These are phyloP conservation scores for Rhodotorula sphaerocarpa DNA, from an alignment of 768 basidiomycete genomes.

Conservation along the genomic window DNA sequence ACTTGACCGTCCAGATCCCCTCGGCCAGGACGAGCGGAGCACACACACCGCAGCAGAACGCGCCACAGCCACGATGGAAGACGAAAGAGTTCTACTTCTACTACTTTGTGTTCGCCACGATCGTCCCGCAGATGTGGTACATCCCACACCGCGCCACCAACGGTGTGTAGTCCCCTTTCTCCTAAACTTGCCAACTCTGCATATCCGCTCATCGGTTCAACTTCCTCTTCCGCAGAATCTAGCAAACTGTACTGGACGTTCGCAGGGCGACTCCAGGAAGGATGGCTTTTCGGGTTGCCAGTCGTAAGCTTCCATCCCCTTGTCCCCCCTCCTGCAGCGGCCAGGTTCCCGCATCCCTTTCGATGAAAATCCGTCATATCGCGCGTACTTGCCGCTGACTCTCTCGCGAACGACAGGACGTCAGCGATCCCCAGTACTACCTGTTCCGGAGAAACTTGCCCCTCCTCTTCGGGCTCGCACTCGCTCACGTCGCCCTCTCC, in stretches of 20 bases:
- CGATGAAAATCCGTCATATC: background rate
- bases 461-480: slow-evolving; percentile 51
- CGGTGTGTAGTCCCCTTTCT: slow-evolving; percentile 58
- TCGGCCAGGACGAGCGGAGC: slow-evolving; percentile 25
- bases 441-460: slow-evolving; percentile 74
- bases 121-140: slow-evolving; percentile 67
- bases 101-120: slow-evolving; percentile 54
- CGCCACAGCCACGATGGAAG: slow-evolving; percentile 54
- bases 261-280: slow-evolving; percentile 53
- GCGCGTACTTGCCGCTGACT: background rate
- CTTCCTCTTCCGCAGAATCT: background rate
- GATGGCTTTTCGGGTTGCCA: slow-evolving; percentile 73
- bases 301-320: slow-evolving; percentile 60
- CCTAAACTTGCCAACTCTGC: too few relatives aligned
- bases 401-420: slow-evolving; percentile 67
- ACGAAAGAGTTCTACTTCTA: slow-evolving; percentile 76
- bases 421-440: slow-evolving; percentile 82
- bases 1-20: slow-evolving; percentile 56
- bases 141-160: slow-evolving; percentile 64
- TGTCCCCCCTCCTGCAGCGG: background rate
- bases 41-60: background rate
- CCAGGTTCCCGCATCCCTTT: background rate
- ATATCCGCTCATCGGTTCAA: too few relatives aligned
- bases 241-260: slow-evolving; percentile 46
- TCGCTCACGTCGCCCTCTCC: slow-evolving; percentile 56